A percentile compares a stretch with the other conserved stretches of the same genome.
Conservation (phyloP, 306 rosid genomes). For the Pachyrhizus erosus region DNA sequence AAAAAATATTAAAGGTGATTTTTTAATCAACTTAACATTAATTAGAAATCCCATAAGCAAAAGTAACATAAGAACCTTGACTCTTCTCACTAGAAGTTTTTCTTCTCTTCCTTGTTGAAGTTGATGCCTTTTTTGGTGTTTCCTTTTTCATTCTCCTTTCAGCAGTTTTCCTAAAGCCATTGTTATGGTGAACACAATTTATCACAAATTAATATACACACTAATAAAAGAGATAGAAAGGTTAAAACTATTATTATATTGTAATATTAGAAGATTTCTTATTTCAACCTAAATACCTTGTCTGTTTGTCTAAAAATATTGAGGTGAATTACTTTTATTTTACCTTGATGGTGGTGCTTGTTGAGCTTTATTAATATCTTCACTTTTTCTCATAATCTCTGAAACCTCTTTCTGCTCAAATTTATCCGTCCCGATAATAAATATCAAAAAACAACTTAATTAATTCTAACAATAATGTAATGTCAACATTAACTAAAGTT, state of each 20-base stretch:
- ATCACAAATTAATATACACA: neutral
- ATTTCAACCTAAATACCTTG: neutral
- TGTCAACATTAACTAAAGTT: neutral
- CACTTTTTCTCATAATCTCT: neutral
- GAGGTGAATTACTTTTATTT: neutral
- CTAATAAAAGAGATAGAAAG: neutral
- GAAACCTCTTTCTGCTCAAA: neutral
- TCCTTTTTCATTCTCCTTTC: neutral
- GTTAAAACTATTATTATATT: neutral
- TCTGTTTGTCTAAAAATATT: neutral
- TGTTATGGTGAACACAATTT: neutral
- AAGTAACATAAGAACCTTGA: neutral
- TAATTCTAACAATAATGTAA: neutral
- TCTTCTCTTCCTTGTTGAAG: constrained; percentile 3
- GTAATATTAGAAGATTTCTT: neutral
- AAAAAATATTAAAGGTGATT: neutral
- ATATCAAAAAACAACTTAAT: neutral
- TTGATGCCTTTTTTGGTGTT: neutral
- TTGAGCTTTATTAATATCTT: neutral
- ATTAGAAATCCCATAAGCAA: neutral
- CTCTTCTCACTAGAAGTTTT: neutral
- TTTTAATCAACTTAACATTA: neutral
- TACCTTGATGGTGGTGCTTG: neutral
- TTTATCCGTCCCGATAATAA: neutral
- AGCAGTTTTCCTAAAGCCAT: neutral